Conservation (phyloP, 495 filamentous ascomycete species). For the Geopyxis carbonaria region DNA sequence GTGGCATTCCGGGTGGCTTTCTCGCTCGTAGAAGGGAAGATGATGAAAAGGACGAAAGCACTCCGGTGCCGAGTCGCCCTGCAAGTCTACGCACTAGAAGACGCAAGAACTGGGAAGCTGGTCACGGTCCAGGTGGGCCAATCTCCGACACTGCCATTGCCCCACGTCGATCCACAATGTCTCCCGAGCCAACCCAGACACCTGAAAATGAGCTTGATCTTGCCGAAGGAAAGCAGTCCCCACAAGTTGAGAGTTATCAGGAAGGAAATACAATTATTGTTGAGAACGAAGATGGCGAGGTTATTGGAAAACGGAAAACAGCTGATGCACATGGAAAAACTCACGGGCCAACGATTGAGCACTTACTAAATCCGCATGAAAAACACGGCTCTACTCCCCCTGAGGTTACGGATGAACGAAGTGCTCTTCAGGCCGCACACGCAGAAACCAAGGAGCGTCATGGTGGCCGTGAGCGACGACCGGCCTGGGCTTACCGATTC, state of each 20-base stretch:
- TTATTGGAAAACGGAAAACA: constrained; percentile 34
- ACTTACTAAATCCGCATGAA: constrained; percentile 32
- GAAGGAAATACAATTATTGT: constrained; percentile 71
- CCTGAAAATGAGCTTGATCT: too few species aligned
- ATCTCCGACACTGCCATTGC: constrained; percentile 81
- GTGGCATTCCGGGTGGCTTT: constrained; percentile 59
- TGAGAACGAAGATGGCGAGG: constrained; percentile 79
- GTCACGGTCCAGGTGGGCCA: constrained; percentile 67
- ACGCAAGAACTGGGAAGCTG: constrained; percentile 50
- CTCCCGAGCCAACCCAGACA: constrained; percentile 1
- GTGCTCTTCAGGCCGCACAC: constrained; percentile 16
- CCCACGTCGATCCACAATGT: constrained; percentile 38
- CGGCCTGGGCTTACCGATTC: constrained; percentile 86
- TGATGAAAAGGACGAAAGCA: constrained; percentile 48
- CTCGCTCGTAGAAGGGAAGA: constrained; percentile 32
- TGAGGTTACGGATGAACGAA: constrained; percentile 20
- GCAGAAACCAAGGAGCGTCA: constrained; percentile 13
- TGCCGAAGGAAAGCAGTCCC: constrained; percentile 8
- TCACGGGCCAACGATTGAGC: constrained; percentile 4
- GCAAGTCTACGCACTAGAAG: constrained; percentile 45
- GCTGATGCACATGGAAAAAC: constrained; percentile 12
- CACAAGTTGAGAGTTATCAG: constrained; percentile 47
- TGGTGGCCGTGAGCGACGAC: constrained; percentile 29
- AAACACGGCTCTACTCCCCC: constrained; percentile 17
- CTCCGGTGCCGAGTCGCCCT: constrained; percentile 35